A percentile compares a stretch with the other conserved stretches of the same genome.
Evolutionary conservation across 2,329 filamentous ascomycete species (phyloP).

Genomic region (Fonsecaea monophora): DNA sequence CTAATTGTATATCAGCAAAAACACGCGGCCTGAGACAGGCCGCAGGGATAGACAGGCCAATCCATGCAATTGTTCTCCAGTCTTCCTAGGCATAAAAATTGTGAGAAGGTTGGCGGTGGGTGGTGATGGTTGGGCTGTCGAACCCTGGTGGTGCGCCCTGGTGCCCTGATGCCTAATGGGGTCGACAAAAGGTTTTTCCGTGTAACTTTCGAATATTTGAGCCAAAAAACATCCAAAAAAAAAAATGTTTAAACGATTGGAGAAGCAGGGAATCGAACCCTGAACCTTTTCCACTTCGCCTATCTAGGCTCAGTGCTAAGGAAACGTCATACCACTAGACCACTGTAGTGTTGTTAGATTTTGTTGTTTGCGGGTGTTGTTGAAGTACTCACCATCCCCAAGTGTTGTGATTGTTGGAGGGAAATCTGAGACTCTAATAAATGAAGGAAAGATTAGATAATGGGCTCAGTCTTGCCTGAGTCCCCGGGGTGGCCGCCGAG

Average conservation of each 20-base stretch:
- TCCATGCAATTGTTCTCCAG: background rate
- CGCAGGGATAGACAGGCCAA: too few species aligned
- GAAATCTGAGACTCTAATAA: background rate
- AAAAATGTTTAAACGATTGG: background rate
- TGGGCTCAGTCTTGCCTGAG: too few species aligned
- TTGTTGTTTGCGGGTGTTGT: background rate
- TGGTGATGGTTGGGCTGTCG: too few species aligned
- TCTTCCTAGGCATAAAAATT: background rate
- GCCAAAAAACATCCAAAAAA: background rate
- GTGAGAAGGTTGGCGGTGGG: too few species aligned
- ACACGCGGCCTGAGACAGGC: too few species aligned
- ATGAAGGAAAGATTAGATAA: too few species aligned
- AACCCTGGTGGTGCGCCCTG: too few species aligned
- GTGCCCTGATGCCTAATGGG: too few species aligned
- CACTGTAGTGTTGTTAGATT: background rate
- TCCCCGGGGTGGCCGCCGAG: too few species aligned
- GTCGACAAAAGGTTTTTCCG: too few species aligned
- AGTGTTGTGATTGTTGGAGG: background rate
- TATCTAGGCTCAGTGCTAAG: background rate
- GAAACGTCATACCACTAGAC: slow-evolving; percentile 21
- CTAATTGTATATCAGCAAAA: too few species aligned
- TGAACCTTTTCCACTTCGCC: slow-evolving; percentile 9
- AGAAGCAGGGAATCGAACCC: slow-evolving; percentile 18
- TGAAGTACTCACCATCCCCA: background rate
- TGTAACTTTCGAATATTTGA: background rate